Base-by-base conservation (phyloP, 148 eudicot species). In the Rhododendron simsii region DNA sequence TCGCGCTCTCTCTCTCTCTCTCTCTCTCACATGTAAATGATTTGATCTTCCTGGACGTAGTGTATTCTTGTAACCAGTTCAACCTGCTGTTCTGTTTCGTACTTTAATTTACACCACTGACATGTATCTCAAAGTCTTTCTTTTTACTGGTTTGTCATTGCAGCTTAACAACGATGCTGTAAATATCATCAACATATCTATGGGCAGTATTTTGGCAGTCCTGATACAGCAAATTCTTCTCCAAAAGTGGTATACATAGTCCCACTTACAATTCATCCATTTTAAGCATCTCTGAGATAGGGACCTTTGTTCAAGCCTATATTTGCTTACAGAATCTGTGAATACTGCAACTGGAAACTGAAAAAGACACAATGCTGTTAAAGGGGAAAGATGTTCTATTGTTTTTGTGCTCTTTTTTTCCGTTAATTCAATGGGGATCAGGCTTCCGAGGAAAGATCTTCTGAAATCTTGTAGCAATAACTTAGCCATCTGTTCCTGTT, bases 101-200 rank as follows among this genome's bases (percentile, higher is more conserved):
- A 47, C 50, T 45, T 48, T 8, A 50, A 20, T 51, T 84, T 41
- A 30, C 71, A 21, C 69, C 63, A 61, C 28, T 37, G 35, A 61
- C 20, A 28, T 67, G 35, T 75, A n/a, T 55, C 41, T 86, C 57
- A 30, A 39, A 11, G 14, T 53, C 16, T 83, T 73, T n/a, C 69
- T 57, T 47, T 61, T 67, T 28, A 20, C 81, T 47, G 69, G 55
- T 13, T 41, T 44, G 55, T 39, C 21, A 81, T 91, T 87, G 89
- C 96, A 96, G 98, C 95, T 95, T 51, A 96, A 93, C 92, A 96
- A 96, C 74, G 98, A 96, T 59, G 94, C 87, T 79, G 99, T 96
- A 45, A 95, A 96, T 83, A 86, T 96, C 86, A 92, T 96, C 89
- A 96, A 95, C 85, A 94, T 96, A 91, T 94, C 99, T 30, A 91